These are phyloP conservation scores for Cicer yamashitae DNA, from an alignment of 306 rosid species.

Conservation along the genomic window DNA sequence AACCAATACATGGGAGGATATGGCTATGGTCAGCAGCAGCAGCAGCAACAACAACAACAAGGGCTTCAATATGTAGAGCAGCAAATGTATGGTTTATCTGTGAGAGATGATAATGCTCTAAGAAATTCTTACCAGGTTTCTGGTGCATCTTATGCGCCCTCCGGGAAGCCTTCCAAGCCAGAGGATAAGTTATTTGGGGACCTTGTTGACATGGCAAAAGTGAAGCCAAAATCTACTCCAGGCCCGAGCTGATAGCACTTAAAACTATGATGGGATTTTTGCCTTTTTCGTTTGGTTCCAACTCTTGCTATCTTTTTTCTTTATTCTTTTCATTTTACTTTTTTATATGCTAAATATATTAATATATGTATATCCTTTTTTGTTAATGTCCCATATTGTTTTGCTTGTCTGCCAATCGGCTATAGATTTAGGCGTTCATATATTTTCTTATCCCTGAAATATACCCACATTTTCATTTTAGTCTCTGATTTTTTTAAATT, in stretches of 20 bases:
- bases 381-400: constrained; percentile 48
- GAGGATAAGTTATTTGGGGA: constrained; percentile 96
- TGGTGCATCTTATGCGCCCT: constrained; percentile 65
- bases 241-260: constrained; percentile 64
- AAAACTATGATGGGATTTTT: constrained; percentile 43
- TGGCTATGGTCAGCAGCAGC: constrained; percentile 71
- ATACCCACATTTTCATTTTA: not conserved
- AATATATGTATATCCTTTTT: constrained; percentile 49
- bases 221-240: constrained; percentile 78
- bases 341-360: constrained; percentile 39
- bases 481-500: not conserved
- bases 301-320: constrained; percentile 39
- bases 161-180: constrained; percentile 80
- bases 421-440: constrained; percentile 44
- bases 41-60: constrained; percentile 55
- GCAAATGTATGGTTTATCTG: constrained; percentile 81
- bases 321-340: constrained; percentile 39
- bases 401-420: constrained; percentile 56
- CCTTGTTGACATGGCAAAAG: constrained; percentile 87
- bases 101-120: constrained; percentile 63
- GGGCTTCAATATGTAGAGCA: constrained; percentile 71
- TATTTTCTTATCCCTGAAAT: not conserved
- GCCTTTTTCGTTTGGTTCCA: constrained; percentile 46
- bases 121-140: constrained; percentile 72
- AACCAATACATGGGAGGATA: constrained; percentile 72